A percentile compares a stretch with the other conserved stretches of the same genome.
Evolutionary conservation across 179 eudicot genomes (phyloP).

Genomic region (Silene noctiflora): DNA sequence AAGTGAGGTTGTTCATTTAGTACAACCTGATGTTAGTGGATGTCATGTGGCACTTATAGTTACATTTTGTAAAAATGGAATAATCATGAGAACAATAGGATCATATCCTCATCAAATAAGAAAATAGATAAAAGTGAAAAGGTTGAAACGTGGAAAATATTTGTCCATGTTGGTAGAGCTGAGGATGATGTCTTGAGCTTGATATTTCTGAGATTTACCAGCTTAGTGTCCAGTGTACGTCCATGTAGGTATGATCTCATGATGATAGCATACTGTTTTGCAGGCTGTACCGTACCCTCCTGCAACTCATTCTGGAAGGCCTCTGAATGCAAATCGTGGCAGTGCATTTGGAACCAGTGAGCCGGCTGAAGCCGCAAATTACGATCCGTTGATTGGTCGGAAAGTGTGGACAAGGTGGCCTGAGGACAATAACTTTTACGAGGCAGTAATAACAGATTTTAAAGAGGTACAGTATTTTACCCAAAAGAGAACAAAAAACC

Average conservation of each 20-base stretch:
- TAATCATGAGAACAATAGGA: too few relatives aligned
- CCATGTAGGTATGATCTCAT: background rate
- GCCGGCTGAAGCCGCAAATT: conserved; percentile 37
- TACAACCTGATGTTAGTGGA: background rate
- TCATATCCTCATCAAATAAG: too few relatives aligned
- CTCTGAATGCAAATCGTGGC: conserved; percentile 37
- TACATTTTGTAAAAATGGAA: background rate
- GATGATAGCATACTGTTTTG: conserved; percentile 18
- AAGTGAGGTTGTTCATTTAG: background rate
- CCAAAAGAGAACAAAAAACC: background rate
- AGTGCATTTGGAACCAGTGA: conserved; percentile 38
- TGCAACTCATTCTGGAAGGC: conserved; percentile 45
- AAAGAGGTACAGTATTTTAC: conserved; percentile 23
- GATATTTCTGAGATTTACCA: conserved; percentile 1
- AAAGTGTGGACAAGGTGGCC: conserved; percentile 71
- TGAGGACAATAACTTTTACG: conserved; percentile 64
- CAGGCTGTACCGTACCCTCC: conserved; percentile 46
- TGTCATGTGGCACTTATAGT: background rate
- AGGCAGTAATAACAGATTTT: conserved; percentile 54
- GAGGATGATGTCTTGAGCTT: background rate
- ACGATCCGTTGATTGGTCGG: conserved; percentile 52
- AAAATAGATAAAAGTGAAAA: too few relatives aligned
- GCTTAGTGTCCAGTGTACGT: background rate
- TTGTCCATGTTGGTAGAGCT: background rate
- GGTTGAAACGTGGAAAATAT: too few relatives aligned